Evolutionary conservation across 345 rosid species (phyloP), one percentile per base, ranked within the genome.

Genomic region (Lepidium sativum): DNA sequence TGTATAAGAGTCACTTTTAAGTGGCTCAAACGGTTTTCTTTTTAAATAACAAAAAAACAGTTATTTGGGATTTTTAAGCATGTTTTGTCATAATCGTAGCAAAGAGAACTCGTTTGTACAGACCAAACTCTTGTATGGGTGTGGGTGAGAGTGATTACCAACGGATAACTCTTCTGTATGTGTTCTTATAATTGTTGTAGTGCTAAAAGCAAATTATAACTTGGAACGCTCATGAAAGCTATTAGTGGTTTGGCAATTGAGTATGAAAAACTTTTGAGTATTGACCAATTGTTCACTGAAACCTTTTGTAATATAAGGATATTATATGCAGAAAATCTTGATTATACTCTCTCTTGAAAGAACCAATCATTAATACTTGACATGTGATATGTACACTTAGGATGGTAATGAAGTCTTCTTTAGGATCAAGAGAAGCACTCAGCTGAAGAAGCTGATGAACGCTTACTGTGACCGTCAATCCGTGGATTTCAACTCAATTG

Each of bases 331-430:
- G 16, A 2, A 21, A 29, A 65, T 2, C 3, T 41, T 23, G 55
- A 37, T 68, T 37, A 47, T 12, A 38, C 20, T 4, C 8, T 13
- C 1, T 54, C 43, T 39, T 53, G 68, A 48, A 54, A 34, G 29
- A 54, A 37, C 21, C 27, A 54, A 7, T 54, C 57, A 25, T 47
- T 47, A 0, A 14, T 16, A 4, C 1, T 20, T 51, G 14, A 1
- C 0, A n/a, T 47, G 51, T 63, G 54, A 21, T 63, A 25, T 27
- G 31, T 27, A 27, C 29, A 21, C 23, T n/a, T 57, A 40, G 97
- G 97, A 91, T 78, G 97, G 97, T 4, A 90, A 84, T 62, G 97
- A 91, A 68, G 95, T 91, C 29, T 91, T 87, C 72, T 91, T 91
- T 58, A 83, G 91, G 80, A 91, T 91, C 49, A 91, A 88, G 68